phyloP scores from a whole-genome alignment of 805 yeast genomes.

The Candida sonorensis region DNA sequence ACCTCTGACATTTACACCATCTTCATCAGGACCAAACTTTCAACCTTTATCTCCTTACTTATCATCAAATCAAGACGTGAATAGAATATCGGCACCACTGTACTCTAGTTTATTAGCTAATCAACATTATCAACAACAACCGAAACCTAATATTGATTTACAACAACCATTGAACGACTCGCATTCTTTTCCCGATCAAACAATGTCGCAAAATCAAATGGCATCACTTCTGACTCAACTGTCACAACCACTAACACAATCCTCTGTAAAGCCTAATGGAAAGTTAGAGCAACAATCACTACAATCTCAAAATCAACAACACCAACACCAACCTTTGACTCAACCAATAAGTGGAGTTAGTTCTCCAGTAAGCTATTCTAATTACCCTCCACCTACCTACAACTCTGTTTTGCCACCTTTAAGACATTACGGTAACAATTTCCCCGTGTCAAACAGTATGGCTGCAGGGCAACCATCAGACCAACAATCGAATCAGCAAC shows the following conservation, averaged over 20 bases:
- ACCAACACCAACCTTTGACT: too few relatives aligned
- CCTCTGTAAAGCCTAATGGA: background rate
- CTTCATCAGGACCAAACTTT: background rate
- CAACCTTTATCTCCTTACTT: background rate
- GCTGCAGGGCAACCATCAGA: too few relatives aligned
- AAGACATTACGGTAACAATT: too few relatives aligned
- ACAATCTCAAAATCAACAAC: background rate
- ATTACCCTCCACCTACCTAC: too few relatives aligned
- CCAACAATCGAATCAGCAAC: background rate
- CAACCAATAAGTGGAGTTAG: too few relatives aligned
- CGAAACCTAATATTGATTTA: background rate
- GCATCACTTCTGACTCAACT: conserved; percentile 8
- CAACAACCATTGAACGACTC: too few relatives aligned
- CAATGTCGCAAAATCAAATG: conserved; percentile 6
- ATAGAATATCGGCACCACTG: background rate
- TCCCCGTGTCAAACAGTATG: too few relatives aligned
- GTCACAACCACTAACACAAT: conserved; percentile 1
- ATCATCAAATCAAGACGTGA: background rate
- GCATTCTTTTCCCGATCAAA: too few relatives aligned
- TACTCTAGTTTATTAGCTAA: too few relatives aligned
- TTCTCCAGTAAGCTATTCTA: too few relatives aligned
- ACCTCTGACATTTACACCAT: background rate
- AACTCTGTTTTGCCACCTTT: too few relatives aligned
- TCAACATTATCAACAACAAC: background rate
- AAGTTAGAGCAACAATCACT: background rate